These are phyloP conservation scores for Petunia axillaris DNA, from an alignment of 257 asterid genomes.

Conservation along the genomic window DNA sequence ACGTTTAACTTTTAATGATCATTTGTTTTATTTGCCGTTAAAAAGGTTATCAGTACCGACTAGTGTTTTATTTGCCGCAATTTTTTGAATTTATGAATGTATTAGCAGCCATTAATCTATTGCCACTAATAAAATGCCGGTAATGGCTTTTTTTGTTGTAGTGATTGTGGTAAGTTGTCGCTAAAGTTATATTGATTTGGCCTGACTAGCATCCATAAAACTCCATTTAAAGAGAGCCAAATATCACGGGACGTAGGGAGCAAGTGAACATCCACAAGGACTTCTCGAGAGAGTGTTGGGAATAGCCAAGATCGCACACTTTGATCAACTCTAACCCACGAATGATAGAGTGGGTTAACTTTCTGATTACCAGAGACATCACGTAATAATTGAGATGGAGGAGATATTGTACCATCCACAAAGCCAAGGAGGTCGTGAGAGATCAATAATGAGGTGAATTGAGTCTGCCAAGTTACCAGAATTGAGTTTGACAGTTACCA, in stretches of 20 bases:
- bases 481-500: neutral
- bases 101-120: too few relatives aligned
- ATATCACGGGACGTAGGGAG: neutral
- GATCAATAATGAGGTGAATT: neutral
- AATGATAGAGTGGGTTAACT: neutral
- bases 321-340: neutral
- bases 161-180: neutral
- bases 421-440: neutral
- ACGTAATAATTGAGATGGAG: neutral
- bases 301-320: neutral
- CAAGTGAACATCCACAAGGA: neutral
- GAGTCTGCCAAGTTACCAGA: neutral
- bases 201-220: neutral
- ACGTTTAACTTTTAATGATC: too few relatives aligned
- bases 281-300: neutral
- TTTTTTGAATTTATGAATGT: too few relatives aligned
- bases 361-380: neutral
- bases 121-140: too few relatives aligned
- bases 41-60: too few relatives aligned
- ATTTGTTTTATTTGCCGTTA: too few relatives aligned
- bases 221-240: rapidly evolving
- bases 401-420: neutral
- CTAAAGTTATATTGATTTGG: neutral
- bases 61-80: too few relatives aligned
- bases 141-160: neutral